These are phyloP conservation scores for Pyricularia grisea DNA, from an alignment of 2,329 filamentous ascomycete genomes.

Conservation along the genomic window DNA sequence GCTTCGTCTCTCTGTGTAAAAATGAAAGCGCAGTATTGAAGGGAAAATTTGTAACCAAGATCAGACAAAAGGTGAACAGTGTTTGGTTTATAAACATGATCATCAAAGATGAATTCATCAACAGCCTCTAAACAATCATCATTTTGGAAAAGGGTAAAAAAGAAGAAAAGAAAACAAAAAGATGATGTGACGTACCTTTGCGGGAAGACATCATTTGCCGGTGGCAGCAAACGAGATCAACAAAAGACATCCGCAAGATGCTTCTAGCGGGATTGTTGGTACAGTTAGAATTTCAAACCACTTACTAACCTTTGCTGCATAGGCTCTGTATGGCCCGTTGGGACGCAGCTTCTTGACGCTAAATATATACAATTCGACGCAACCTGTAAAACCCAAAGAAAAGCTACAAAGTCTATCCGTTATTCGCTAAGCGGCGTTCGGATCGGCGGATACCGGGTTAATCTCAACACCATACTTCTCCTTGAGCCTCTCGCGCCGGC, in stretches of 20 bases:
- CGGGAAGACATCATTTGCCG: not conserved
- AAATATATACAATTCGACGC: constrained; percentile 7
- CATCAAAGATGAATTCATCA: constrained; percentile 10
- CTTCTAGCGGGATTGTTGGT: not conserved
- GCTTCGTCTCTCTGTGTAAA: not conserved
- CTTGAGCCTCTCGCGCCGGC: constrained; percentile 71
- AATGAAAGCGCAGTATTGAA: not conserved
- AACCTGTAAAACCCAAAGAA: not conserved
- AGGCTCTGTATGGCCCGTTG: not conserved
- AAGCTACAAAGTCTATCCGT: not conserved
- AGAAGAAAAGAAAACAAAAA: not conserved
- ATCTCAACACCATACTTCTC: constrained; percentile 85
- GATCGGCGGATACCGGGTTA: constrained; percentile 49
- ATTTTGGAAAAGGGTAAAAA: constrained; percentile 1
- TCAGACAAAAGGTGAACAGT: constrained; percentile 9
- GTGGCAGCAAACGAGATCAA: not conserved
- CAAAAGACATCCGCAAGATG: not conserved
- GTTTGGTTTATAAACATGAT: constrained; percentile 10
- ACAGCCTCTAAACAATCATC: constrained; percentile 14
- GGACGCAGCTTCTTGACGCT: not conserved
- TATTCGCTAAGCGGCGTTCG: constrained; percentile 11
- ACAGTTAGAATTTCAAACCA: constrained; percentile 2
- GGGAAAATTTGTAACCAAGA: not conserved
- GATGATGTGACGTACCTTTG: constrained; percentile 2
- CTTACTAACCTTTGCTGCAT: not conserved